Conservation (phyloP, 306 rosid species). For the Cicer pinnatifidum region DNA sequence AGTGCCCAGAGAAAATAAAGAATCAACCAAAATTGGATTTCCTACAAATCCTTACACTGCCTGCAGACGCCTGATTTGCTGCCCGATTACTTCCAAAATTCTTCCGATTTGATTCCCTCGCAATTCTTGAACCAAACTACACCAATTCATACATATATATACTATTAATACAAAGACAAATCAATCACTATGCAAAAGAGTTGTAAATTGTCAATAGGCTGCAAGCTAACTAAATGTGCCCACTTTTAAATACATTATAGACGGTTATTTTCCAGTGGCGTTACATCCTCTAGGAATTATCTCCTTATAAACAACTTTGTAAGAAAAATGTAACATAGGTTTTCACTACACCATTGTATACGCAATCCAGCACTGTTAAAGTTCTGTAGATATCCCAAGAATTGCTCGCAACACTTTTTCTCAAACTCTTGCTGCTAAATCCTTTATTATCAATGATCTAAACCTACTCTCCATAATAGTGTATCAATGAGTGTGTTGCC, state of each 20-base stretch:
- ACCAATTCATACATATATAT: conserved; percentile 37
- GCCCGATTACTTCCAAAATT: conserved; percentile 95
- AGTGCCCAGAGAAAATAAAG: neutral
- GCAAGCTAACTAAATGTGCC: conserved; percentile 15
- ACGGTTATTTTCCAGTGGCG: conserved; percentile 1
- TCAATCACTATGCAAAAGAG: conserved; percentile 29
- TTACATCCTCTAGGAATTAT: conserved; percentile 15
- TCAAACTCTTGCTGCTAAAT: too few relatives aligned
- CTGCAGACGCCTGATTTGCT: conserved; percentile 94
- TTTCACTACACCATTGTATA: neutral
- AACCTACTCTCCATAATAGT: too few relatives aligned
- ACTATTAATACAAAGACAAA: conserved; percentile 28
- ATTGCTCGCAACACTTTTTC: neutral
- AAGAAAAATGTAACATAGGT: neutral
- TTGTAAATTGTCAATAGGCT: neutral
- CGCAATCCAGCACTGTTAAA: too few relatives aligned
- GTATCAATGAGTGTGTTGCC: too few relatives aligned
- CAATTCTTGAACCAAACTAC: conserved; percentile 97
- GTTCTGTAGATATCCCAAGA: neutral
- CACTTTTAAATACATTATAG: neutral
- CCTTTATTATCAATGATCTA: neutral
- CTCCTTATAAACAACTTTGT: conserved; percentile 1
- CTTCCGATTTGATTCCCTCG: conserved; percentile 88
- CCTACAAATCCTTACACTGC: conserved; percentile 71
- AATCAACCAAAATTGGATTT: conserved; percentile 46